phyloP scores from a whole-genome alignment of 1,139 yeast species.

The Scheffersomyces parashehatae region DNA sequence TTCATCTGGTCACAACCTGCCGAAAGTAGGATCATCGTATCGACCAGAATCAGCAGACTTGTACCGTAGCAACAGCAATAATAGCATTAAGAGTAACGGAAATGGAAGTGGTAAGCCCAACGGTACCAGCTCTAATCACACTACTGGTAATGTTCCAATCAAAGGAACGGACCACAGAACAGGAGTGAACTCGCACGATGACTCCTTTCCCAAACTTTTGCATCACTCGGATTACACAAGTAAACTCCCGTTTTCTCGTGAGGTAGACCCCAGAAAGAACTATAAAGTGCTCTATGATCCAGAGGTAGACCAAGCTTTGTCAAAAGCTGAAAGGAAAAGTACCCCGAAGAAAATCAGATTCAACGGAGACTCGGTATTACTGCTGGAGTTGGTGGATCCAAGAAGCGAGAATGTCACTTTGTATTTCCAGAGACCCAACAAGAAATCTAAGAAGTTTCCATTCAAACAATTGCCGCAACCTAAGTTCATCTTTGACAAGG shows the following conservation, averaged over 20 bases:
- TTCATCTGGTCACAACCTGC: too few relatives aligned
- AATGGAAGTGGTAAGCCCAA: too few relatives aligned
- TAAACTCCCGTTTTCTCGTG: slow-evolving; percentile 11
- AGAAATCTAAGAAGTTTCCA: slow-evolving; percentile 43
- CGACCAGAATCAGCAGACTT: too few relatives aligned
- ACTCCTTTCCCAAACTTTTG: slow-evolving; percentile 28
- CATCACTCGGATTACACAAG: slow-evolving; percentile 30
- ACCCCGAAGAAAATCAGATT: slow-evolving; percentile 37
- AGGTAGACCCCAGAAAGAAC: slow-evolving; percentile 29
- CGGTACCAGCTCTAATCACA: too few relatives aligned
- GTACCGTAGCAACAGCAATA: too few relatives aligned
- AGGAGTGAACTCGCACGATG: slow-evolving; percentile 36
- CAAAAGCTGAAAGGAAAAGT: slow-evolving; percentile 37
- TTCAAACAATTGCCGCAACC: slow-evolving; percentile 54
- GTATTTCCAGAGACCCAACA: slow-evolving; percentile 44
- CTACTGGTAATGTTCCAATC: too few relatives aligned
- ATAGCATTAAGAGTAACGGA: too few relatives aligned
- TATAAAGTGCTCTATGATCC: slow-evolving; percentile 59
- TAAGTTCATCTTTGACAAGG: slow-evolving; percentile 59
- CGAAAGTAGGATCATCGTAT: too few relatives aligned
- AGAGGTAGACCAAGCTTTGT: slow-evolving; percentile 32
- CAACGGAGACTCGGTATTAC: slow-evolving; percentile 30
- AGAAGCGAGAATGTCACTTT: slow-evolving; percentile 28
- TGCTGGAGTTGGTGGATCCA: slow-evolving; percentile 31
- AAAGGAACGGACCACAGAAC: slow-evolving; percentile 34